phyloP scores from a whole-genome alignment of 73 alveolate species.

The Paramecium tetraurelia region DNA sequence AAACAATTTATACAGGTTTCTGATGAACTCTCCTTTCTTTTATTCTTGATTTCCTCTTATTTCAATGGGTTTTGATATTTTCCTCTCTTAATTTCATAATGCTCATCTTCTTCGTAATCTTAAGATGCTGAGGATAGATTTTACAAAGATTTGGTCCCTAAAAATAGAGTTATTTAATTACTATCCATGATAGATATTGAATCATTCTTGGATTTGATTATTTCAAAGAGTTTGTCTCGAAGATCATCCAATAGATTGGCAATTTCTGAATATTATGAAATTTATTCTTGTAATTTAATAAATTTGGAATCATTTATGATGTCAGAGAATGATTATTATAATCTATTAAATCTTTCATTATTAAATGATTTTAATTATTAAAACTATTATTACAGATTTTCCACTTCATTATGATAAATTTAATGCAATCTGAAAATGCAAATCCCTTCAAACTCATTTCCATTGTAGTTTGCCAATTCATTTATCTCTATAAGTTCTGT shows the following conservation, averaged over 20 bases:
- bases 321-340: neutral
- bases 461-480: neutral
- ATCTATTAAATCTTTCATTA: neutral
- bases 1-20: slow-evolving; percentile 19
- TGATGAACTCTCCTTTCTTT: neutral
- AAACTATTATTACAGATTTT: neutral
- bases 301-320: neutral
- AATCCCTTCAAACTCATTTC: neutral
- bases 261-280: neutral
- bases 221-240: neutral
- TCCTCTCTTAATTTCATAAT: neutral
- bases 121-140: neutral
- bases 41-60: neutral
- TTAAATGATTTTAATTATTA: neutral
- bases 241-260: neutral
- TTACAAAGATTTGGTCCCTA: neutral
- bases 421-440: neutral
- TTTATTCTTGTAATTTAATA: neutral
- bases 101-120: neutral
- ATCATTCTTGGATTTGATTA: neutral
- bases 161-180: neutral
- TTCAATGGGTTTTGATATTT: neutral
- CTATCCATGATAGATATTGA: neutral
- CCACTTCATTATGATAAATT: neutral
- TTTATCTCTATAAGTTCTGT: neutral